Evolutionary conservation across 2,329 filamentous ascomycete species (phyloP), one percentile per base, ranked within the genome.

Genomic region (Claviceps maximensis): DNA sequence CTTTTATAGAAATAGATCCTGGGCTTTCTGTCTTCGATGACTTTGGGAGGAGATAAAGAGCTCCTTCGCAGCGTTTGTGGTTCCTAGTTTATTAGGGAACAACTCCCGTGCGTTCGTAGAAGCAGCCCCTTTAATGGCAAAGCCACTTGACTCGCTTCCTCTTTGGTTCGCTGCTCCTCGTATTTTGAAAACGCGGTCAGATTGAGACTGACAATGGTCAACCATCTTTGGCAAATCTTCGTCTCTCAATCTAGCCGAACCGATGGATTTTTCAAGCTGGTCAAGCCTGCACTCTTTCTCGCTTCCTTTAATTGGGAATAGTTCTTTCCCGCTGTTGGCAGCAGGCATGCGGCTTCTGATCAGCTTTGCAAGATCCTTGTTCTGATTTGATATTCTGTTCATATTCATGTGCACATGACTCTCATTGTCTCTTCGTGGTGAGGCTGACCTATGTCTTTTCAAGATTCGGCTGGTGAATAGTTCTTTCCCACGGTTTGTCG

Each of bases 1-100:
- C 8, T n/a, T 12, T 47, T 36, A 89, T 56, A 76, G 74, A 63
- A 89, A 90, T 57, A 86, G 71, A 68, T 90, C 86, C 60, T 87
- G 83, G 0, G 86, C 86, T 62, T 74, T 82, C 60, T 84, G 79
- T 58, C 86, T 77, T 56, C 67, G 65, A 85, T 86, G 58, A 58
- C 65, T 51, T 49, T 62, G 58, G 25, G 58, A 27, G 81, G 62
- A 57, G 71, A 80, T 55, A 60, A 89, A 86, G 17, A 88, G 66
- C 63, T 89, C 86, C 66, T 86, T 88, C 49, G 79, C 80, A 2
- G 76, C 68, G 62, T 87, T 87, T 44, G 51, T 57, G n/a, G 57
- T 58, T 27, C 71, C 73, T 46, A 81, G 77, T 58, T 80, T 84
- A 17, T 74, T 74, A 0, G 85, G 85, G 60, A 89, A 89, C 21